phyloP scores from a whole-genome alignment of 805 yeast species.

The Tetrapisispora arboricola region DNA sequence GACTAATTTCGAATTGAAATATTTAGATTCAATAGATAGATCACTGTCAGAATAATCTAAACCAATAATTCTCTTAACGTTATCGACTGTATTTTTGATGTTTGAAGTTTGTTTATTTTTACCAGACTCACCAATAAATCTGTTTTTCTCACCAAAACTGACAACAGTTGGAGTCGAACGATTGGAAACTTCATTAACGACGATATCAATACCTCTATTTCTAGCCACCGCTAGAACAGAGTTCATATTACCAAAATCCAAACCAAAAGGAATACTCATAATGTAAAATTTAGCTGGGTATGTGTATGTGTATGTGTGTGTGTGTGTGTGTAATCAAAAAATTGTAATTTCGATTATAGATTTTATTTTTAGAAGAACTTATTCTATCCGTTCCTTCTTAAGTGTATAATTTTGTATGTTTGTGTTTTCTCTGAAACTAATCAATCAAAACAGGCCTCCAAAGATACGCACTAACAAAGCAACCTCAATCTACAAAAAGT shows the following conservation, averaged over 20 bases:
- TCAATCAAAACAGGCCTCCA: too few relatives aligned
- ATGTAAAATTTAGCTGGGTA: too few relatives aligned
- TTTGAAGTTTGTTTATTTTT: conserved; percentile 95
- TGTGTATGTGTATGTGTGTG: too few relatives aligned
- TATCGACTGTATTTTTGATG: conserved; percentile 91
- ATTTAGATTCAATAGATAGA: conserved; percentile 62
- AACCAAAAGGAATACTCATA: conserved; percentile 94
- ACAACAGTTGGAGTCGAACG: conserved; percentile 88
- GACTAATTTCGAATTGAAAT: conserved; percentile 60
- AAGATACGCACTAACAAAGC: not conserved
- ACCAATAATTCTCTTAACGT: conserved; percentile 88
- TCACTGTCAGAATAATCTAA: conserved; percentile 48
- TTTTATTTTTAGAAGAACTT: too few relatives aligned
- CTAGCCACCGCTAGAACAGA: conserved; percentile 94
- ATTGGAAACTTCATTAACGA: conserved; percentile 97
- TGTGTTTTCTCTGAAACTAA: too few relatives aligned
- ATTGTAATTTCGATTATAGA: too few relatives aligned
- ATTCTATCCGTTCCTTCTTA: too few relatives aligned
- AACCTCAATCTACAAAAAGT: not conserved
- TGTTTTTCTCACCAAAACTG: conserved; percentile 82
- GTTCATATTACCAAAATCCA: conserved; percentile 93
- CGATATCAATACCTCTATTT: conserved; percentile 96
- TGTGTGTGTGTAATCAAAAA: too few relatives aligned
- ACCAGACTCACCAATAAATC: conserved; percentile 92
- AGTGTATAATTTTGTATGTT: too few relatives aligned